Base-by-base conservation (phyloP, 768 basidiomycete species). In the Kockovaella imperatae region DNA sequence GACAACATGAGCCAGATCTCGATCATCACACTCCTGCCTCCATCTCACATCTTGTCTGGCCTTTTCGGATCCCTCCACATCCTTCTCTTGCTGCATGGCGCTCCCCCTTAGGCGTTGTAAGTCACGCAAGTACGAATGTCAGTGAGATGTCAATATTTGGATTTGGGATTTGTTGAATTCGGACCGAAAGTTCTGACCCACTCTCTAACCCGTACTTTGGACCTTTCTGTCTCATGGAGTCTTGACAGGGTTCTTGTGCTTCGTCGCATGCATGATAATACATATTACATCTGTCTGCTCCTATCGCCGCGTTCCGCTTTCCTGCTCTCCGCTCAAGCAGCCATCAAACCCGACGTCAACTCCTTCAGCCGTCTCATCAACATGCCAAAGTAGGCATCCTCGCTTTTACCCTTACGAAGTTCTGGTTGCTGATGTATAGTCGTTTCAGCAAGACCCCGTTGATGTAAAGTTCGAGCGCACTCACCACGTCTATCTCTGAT, bases 401-500 rank as follows among this genome's bases (percentile, higher is more conserved):
- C 47, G 35, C 39, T 47, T 32, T 28, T 35, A 7, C 7, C 5
- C 10, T 5, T 7, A 40, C 38, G 23, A 31, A 52, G 26, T 25
- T 53, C 52, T 4, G 39, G 46, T 32, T 53, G 46, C 52, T 53
- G 20, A n/a, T 5, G 11, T 11, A 25, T 46, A 42, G 36, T 41
- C 23, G 6, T 17, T 8, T 31, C 25, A n/a, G 17, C 17, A 31
- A 5, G 13, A 21, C 18, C 17, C 26, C 20, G 13, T 17, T 29
- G 17, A 25, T 14, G 24, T 11, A 11, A 4, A 17, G 26, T 29
- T 1, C 20, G 25, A 41, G 14, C 5, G 6, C 18, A 60, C 64
- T 52, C 41, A 66, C 64, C 40, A 61, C 45, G 13, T 59, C 57
- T 35, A 61, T 44, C 17, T 56, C 59, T 5, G 63, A 59, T 34